These are phyloP conservation scores for Rosa lucieae DNA, from an alignment of 306 rosid genomes.

Conservation along the genomic window DNA sequence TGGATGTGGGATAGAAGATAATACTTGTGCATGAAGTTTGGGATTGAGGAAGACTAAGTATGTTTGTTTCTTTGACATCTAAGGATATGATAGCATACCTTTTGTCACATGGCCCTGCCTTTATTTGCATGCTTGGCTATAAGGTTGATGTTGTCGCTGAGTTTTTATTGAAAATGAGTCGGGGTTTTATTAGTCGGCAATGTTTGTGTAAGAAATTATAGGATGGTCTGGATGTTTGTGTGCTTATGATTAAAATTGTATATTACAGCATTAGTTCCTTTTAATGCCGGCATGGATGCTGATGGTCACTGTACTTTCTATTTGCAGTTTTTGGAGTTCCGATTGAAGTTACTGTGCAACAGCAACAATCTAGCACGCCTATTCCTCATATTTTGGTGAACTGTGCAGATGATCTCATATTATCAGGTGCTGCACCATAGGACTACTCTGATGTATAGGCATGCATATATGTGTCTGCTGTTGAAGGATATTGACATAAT, in stretches of 20 bases:
- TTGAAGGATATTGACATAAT: too few relatives aligned
- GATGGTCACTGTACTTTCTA: constrained; percentile 10
- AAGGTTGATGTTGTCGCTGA: not conserved
- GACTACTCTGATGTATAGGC: constrained; percentile 18
- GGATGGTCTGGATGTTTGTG: not conserved
- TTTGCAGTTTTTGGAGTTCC: constrained; percentile 90
- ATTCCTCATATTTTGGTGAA: constrained; percentile 81
- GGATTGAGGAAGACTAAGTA: not conserved
- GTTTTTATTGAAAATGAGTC: not conserved
- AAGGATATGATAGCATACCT: not conserved
- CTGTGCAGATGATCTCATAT: constrained; percentile 83
- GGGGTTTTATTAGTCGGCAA: not conserved
- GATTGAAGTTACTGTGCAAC: constrained; percentile 75
- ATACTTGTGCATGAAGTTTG: not conserved
- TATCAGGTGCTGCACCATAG: constrained; percentile 69
- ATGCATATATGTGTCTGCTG: not conserved
- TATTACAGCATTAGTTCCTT: not conserved
- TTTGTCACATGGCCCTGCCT: not conserved
- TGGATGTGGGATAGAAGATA: not conserved
- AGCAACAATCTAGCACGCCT: constrained; percentile 67
- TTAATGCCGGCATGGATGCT: not conserved
- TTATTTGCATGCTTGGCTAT: not conserved
- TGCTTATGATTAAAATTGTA: not conserved
- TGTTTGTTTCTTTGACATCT: not conserved
- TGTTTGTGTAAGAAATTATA: not conserved